Evolutionary conservation across 1,284 basidiomycete genomes (phyloP).

Genomic region (Rhizoctonia solani): DNA sequence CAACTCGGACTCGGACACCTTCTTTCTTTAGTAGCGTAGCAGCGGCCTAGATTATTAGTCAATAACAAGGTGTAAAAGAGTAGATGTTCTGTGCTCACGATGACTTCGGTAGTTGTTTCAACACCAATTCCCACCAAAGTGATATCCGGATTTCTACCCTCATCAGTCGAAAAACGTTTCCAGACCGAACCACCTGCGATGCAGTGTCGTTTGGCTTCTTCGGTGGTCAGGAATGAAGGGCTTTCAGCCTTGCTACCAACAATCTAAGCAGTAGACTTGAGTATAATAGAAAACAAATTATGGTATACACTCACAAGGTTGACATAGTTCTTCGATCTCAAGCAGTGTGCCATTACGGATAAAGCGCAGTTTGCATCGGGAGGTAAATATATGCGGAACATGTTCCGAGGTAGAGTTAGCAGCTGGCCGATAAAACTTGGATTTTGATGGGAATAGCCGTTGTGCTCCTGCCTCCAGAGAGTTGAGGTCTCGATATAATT

Average conservation of each 20-base stretch:
- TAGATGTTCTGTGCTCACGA: conserved; percentile 42
- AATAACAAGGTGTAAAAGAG: background rate
- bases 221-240: conserved; percentile 34
- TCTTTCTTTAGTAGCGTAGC: conserved; percentile 70
- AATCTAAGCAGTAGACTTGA: conserved; percentile 26
- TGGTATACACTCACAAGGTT: conserved; percentile 53
- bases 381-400: conserved; percentile 83
- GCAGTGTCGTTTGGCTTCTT: conserved; percentile 60
- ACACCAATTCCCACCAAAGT: conserved; percentile 76
- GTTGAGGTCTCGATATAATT: conserved; percentile 88
- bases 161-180: conserved; percentile 73
- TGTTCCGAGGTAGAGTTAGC: conserved; percentile 71
- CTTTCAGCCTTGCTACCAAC: conserved; percentile 39
- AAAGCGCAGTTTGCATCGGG: conserved; percentile 88
- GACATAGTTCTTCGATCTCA: conserved; percentile 81
- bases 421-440: conserved; percentile 84
- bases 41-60: conserved; percentile 53
- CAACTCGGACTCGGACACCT: conserved; percentile 72
- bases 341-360: conserved; percentile 74
- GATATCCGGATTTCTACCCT: conserved; percentile 68
- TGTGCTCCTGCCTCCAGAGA: conserved; percentile 67
- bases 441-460: conserved; percentile 78
- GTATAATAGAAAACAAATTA: background rate
- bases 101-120: conserved; percentile 75
- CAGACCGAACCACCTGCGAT: conserved; percentile 75